phyloP scores from a whole-genome alignment of 352 stramenopile genomes.

The Plasmopara muralis region DNA sequence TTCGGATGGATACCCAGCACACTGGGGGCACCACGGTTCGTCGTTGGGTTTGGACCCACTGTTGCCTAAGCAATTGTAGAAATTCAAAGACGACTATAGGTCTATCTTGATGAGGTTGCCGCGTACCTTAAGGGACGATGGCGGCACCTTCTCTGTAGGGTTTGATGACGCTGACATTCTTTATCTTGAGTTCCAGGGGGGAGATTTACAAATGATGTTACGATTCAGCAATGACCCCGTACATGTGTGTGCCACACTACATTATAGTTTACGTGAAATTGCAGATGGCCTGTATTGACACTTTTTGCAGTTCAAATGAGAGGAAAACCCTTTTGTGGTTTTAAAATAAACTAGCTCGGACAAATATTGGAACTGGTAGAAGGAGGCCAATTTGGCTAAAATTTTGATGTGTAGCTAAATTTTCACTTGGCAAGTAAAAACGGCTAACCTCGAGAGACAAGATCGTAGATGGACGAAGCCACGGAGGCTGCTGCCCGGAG shows the following conservation, averaged over 20 bases:
- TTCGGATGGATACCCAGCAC: slow-evolving; percentile 77
- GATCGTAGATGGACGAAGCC: not conserved
- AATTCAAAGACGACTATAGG: not conserved
- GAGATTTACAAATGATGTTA: slow-evolving; percentile 15
- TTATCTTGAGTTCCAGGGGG: slow-evolving; percentile 2
- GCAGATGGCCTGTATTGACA: no score
- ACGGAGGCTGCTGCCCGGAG: slow-evolving; percentile 2
- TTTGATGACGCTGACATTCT: slow-evolving; percentile 49
- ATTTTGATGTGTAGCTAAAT: no score
- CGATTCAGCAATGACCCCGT: slow-evolving; percentile 1
- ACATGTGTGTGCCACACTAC: not conserved
- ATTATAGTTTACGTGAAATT: not conserved
- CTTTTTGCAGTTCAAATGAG: no score
- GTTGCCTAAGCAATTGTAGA: slow-evolving; percentile 30
- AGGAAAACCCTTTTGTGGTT: no score
- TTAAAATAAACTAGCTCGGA: no score
- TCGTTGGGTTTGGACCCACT: slow-evolving; percentile 60
- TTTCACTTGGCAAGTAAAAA: no score
- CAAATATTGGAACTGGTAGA: no score
- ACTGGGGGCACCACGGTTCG: slow-evolving; percentile 58
- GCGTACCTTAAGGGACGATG: slow-evolving; percentile 29
- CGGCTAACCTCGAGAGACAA: no score
- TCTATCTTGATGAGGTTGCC: not conserved
- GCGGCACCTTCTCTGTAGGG: slow-evolving; percentile 58
- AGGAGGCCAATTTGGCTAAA: no score